Conservation (phyloP, 345 rosid genomes). For the Noccaea caerulescens region DNA sequence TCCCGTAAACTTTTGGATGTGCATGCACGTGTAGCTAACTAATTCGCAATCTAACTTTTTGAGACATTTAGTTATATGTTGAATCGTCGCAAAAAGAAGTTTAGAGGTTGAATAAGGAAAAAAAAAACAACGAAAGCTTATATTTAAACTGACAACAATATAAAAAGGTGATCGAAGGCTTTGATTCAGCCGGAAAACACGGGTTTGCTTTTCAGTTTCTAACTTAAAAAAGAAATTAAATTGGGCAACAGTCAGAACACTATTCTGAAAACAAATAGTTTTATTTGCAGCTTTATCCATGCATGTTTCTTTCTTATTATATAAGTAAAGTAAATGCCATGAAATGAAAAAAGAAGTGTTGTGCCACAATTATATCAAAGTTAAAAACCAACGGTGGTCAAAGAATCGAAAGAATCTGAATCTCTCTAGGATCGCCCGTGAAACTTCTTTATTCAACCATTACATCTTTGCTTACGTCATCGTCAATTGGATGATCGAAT, state of each 20-base stretch:
- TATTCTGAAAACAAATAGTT: not conserved
- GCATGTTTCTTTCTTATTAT: not conserved
- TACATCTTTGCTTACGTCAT: conserved; percentile 31
- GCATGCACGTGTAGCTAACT: conserved; percentile 40
- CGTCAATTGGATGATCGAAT: not conserved
- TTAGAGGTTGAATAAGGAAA: not conserved
- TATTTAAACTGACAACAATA: not conserved
- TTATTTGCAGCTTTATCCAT: conserved; percentile 21
- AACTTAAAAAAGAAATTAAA: not conserved
- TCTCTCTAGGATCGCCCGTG: conserved; percentile 25
- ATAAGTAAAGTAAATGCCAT: not conserved
- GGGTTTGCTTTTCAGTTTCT: conserved; percentile 30
- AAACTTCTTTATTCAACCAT: conserved; percentile 25
- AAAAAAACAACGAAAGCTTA: not conserved
- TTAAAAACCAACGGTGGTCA: conserved; percentile 18
- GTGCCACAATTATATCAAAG: not conserved
- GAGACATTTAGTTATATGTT: conserved; percentile 36
- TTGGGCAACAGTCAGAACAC: conserved; percentile 6
- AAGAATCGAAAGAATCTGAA: conserved; percentile 30
- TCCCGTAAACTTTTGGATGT: conserved; percentile 24
- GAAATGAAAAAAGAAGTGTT: not conserved
- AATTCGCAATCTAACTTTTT: conserved; percentile 27
- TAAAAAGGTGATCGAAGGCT: conserved; percentile 27
- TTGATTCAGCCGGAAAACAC: conserved; percentile 40
- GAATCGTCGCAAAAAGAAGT: not conserved